Evolutionary conservation across 1,284 basidiomycete genomes (phyloP), one percentile per base, ranked within the genome.

Genomic region (Porodaedalea pini): DNA sequence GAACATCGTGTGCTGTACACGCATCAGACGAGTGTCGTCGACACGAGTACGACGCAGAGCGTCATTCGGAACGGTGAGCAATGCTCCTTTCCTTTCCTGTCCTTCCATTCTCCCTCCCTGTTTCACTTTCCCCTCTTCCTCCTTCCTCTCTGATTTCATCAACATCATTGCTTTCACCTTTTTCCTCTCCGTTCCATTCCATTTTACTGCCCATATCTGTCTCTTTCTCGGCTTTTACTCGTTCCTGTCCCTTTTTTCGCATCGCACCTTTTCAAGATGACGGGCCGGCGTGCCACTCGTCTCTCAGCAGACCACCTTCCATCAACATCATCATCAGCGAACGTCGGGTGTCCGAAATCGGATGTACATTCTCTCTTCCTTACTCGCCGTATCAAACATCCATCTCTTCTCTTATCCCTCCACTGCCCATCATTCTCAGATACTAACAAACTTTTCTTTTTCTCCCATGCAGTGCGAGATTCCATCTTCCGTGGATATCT

Each of bases 1-100:
- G 87, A 84, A 66, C 80, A 83, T 51, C 80, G 88, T 47, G 88
- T 89, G 17, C 71, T 91, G 2, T 91, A 90, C 66, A 87, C 86
- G 13, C 88, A 90, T 68, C 77, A 90, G 64, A 90, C 88, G 6
- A 90, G 82, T 63, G 88, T 88, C 31, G 87, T 89, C 58, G 88
- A 91, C 67, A 90, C 87, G 3, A 89, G 87, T 70, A 79, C 88
- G 1, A 91, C 88, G 2, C 87, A 88, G 64, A 81, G 83, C 63
- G 88, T 91, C 58, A 91, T 91, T 67, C 83, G 82, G 57, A 89
- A 90, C 61, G 88, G 86, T 85, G 65, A 36, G 81, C 69, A 27
- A 15, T 21, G 1, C 39, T 52, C 10, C 19, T 41, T 27, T 29
- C 11, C 36, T 37, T 34, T 34, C 32, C 13, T 34, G 32, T 34